Evolutionary conservation across 202 grass and related monocot genomes (phyloP), one percentile per base, ranked within the genome.

Genomic region (Saccharum hybrid): DNA sequence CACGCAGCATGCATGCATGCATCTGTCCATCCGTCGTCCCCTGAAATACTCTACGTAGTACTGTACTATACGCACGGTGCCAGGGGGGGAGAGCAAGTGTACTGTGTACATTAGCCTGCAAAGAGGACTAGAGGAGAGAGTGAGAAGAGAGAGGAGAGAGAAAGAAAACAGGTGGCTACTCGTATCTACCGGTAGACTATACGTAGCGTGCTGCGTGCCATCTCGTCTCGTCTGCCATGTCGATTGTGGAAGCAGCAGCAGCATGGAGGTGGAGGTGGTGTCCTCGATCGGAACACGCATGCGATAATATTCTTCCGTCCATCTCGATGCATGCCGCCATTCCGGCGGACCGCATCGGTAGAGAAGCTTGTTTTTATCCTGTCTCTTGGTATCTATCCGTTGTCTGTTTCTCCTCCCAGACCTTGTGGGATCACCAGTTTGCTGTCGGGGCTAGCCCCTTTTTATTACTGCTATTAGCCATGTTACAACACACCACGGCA

Each of bases 1-100:
- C 69, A 80, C 70, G 84, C 36, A 76, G 80, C 70, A 76, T 83
- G 86, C 87, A 88, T 37, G 75, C 88, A 2, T 33, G 31, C 34
- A 59, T 71, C 68, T 52, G 68, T 86, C 83, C 83, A 28, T 86
- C 33, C 31, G 3, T 33, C 33, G 33, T 34, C 33, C 3, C 33
- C 2, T 34, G 33, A 37, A 64, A 83, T 28, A 19, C 71, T 23
- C 37, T 19, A 49, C 4, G 45, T 49, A 49, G 3, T 14, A 48
- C 45, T 16, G 48, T 51, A 60, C 16, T 19, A 19, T n/a, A 19
- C 16, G 16, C n/a, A 57, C 52, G 19, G 7, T 21, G 19, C 19
- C 52, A 56, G 2, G 16, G 48, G 9, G 16, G 19, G 49, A 54
- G 49, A 18, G 26, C 26, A 26, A 4, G 48, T 18, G 1, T 34